Conservation (phyloP, 169 alveolate genomes). For the Miamiensis avidus region DNA sequence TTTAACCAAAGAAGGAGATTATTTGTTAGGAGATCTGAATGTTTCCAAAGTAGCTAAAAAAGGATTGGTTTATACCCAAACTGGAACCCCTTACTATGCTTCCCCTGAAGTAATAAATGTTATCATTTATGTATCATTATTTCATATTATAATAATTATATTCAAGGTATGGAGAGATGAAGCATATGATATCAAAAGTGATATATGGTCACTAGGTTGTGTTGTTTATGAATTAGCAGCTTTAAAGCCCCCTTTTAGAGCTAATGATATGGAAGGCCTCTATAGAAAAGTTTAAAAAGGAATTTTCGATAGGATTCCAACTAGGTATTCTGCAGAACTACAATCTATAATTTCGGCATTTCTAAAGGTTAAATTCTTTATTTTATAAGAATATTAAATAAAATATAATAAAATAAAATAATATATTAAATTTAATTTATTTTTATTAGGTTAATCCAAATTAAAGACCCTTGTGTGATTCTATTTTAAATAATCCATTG, state of each 20-base stretch:
- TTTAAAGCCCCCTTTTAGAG: slow-evolving; percentile 61
- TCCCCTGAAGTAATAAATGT: slow-evolving; percentile 75
- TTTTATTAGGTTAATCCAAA: slow-evolving; percentile 52
- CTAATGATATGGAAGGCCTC: slow-evolving; percentile 57
- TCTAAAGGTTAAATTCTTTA: slow-evolving; percentile 43
- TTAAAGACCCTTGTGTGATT: slow-evolving; percentile 63
- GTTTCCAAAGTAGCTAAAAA: slow-evolving; percentile 70
- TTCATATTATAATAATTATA: background rate
- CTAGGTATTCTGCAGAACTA: slow-evolving; percentile 59
- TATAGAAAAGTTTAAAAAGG: slow-evolving; percentile 53
- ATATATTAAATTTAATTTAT: background rate
- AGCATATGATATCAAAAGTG: slow-evolving; percentile 66
- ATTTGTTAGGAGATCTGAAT: slow-evolving; percentile 65
- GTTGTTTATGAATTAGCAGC: slow-evolving; percentile 66
- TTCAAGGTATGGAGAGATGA: slow-evolving; percentile 79
- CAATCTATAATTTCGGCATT: slow-evolving; percentile 50
- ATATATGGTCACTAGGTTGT: slow-evolving; percentile 71
- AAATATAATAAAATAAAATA: background rate
- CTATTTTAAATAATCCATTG: slow-evolving; percentile 39
- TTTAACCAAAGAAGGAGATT: slow-evolving; percentile 46
- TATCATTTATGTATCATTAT: slow-evolving; percentile 32
- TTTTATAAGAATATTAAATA: background rate
- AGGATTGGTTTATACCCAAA: slow-evolving; percentile 73
- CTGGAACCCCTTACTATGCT: slow-evolving; percentile 85
- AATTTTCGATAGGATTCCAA: slow-evolving; percentile 51